Base-by-base conservation (phyloP, 106 monocot species). In the Dactylorhiza incarnata region DNA sequence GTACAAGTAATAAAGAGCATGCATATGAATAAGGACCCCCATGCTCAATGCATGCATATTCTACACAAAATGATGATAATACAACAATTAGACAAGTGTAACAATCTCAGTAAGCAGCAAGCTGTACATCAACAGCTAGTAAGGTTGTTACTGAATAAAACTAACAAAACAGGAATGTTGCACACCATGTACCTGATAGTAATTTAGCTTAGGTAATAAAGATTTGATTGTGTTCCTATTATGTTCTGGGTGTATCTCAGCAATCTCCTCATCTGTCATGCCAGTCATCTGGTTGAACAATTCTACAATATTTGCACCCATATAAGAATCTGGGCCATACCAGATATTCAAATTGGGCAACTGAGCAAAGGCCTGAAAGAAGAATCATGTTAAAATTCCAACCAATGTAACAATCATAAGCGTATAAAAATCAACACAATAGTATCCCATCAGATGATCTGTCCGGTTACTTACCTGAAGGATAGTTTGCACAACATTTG, bases 281-380 rank as follows among this genome's bases (percentile, higher is more conserved):
- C 48, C 62, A 83, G 86, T 72, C 89, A 99, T 94, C 82, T 88
- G 91, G 54, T 74, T 78, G 79, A 99, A 94, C 73, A 99, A 83
- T 78, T 99, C 94, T 26, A 81, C 84, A 20, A 99, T 99, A 69
- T 99, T 99, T 75, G 94, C 94, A 69, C 99, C 99, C 99, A 99
- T 99, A 74, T 99, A 99, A 7, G 99, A 94, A 81, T 99, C 94
- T 69, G 99, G 99, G 68, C 99, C 94, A 85, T 99, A 99, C 82
- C 84, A 99, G 23, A 99, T 82, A 77, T 86, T 88, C 74, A 99
- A 50, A 76, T 85, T 86, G 76, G 91, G 89, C 81, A 99, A 74
- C 78, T 99, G 94, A 14, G 88, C 86, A 94, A 94, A 99, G 68
- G 94, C 94, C 99, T 99, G 86, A 72, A 24, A 74, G 52, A 78